Conservation (phyloP, 148 eudicot species). For the Drosera capensis region DNA sequence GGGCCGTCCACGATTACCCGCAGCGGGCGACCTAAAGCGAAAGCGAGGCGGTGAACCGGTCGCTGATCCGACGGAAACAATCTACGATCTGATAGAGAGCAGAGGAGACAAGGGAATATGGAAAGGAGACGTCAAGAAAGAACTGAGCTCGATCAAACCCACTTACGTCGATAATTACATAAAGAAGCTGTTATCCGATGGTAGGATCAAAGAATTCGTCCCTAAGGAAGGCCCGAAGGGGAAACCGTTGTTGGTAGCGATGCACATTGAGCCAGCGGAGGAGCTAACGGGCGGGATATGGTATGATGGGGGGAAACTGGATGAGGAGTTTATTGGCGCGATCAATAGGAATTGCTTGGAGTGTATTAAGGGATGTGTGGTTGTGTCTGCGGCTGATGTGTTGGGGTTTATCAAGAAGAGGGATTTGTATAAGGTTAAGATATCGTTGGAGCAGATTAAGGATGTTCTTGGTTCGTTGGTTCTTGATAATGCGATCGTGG, state of each 20-base stretch:
- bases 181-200: slow-evolving; percentile 21
- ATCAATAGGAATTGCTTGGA: slow-evolving; percentile 15
- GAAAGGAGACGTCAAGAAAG: slow-evolving; percentile 33
- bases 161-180: slow-evolving; percentile 21
- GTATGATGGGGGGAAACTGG: slow-evolving; percentile 52
- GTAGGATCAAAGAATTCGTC: slow-evolving; percentile 46
- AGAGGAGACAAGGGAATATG: slow-evolving; percentile 48
- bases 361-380: slow-evolving; percentile 14
- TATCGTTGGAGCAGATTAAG: slow-evolving; percentile 21
- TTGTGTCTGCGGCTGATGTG: slow-evolving; percentile 35
- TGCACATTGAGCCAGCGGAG: slow-evolving; percentile 52
- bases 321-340: slow-evolving; percentile 15
- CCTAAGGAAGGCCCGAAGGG: slow-evolving; percentile 36
- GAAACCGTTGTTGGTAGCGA: slow-evolving; percentile 42
- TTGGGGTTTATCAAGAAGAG: slow-evolving; percentile 11
- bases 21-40: too few species aligned
- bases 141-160: slow-evolving; percentile 7
- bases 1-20: too few species aligned
- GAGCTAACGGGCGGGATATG: slow-evolving; percentile 68
- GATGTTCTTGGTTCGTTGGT: slow-evolving; percentile 42
- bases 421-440: slow-evolving; percentile 3
- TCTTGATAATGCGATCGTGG: slow-evolving; percentile 39
- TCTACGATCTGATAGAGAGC: slow-evolving; percentile 28
- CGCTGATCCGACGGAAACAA: too few species aligned
- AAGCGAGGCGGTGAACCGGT: too few species aligned